These are phyloP conservation scores for Kwoniella europaea DNA, from an alignment of 768 basidiomycete genomes.

Conservation along the genomic window DNA sequence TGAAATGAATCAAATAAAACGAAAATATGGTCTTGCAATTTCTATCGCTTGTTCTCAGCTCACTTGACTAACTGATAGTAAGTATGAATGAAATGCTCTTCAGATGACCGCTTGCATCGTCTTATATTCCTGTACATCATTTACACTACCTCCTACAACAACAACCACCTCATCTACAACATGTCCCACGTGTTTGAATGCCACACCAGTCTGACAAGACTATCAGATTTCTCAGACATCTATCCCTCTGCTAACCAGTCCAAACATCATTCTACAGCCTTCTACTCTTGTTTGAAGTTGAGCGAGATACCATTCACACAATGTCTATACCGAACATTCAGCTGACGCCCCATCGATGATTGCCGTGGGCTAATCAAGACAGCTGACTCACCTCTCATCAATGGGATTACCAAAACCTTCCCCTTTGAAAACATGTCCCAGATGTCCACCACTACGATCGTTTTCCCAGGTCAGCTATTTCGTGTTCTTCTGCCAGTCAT, in stretches of 20 bases:
- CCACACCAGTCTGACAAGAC: not conserved
- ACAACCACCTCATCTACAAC: not conserved
- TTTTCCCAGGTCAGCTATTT: constrained; percentile 5
- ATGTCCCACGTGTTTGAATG: not conserved
- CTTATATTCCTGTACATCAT: not conserved
- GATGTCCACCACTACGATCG: constrained; percentile 71
- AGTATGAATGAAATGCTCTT: too few species aligned
- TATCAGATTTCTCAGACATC: not conserved
- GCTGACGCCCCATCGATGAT: too few species aligned
- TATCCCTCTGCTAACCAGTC: too few species aligned
- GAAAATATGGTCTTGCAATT: too few species aligned
- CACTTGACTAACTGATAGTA: too few species aligned
- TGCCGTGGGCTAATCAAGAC: too few species aligned
- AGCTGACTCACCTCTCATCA: constrained; percentile 56
- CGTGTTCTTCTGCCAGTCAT: not conserved
- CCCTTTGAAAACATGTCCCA: constrained; percentile 94
- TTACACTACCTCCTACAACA: not conserved
- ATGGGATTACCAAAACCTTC: constrained; percentile 82
- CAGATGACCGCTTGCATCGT: too few species aligned
- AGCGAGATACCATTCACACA: constrained; percentile 81
- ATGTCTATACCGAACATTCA: too few species aligned
- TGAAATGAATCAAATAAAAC: too few species aligned
- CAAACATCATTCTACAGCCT: too few species aligned
- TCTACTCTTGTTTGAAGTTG: constrained; percentile 67
- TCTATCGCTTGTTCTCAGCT: too few species aligned